Evolutionary conservation across 2,329 filamentous ascomycete species (phyloP).

Genomic region (Colletotrichum coccodes): DNA sequence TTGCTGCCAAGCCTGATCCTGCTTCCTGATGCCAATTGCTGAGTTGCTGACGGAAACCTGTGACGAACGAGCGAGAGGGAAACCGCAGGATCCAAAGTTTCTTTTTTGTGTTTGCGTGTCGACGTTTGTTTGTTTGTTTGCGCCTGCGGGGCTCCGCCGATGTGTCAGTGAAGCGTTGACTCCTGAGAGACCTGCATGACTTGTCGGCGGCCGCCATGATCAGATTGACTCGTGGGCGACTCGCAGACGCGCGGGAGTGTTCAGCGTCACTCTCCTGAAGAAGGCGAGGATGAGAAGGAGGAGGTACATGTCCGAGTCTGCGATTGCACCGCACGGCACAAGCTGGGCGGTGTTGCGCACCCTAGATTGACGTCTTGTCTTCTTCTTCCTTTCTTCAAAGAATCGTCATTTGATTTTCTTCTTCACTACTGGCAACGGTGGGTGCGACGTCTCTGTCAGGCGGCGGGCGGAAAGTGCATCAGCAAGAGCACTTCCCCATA

Average conservation of each 20-base stretch:
- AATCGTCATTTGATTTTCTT: too few species aligned
- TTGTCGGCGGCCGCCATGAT: neutral
- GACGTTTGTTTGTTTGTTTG: neutral
- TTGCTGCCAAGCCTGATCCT: neutral
- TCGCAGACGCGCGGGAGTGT: neutral
- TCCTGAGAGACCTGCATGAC: neutral
- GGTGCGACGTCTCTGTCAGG: neutral
- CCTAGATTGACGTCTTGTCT: neutral
- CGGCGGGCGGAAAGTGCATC: neutral
- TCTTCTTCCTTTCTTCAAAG: too few species aligned
- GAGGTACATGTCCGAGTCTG: neutral
- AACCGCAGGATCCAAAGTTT: neutral
- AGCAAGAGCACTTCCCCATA: neutral
- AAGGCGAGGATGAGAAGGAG: too few species aligned
- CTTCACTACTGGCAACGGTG: too few species aligned
- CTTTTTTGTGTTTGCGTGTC: neutral
- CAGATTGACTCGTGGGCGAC: neutral
- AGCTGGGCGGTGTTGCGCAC: neutral
- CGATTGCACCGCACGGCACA: neutral
- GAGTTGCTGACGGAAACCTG: conserved; percentile 5
- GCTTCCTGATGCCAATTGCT: neutral
- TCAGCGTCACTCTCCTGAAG: conserved; percentile 18
- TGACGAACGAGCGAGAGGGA: neutral
- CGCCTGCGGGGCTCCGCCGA: too few species aligned
- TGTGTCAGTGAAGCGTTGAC: too few species aligned